Evolutionary conservation across 805 yeast genomes (phyloP), one percentile per base, ranked within the genome.

Genomic region (Barnettozyma salicaria): DNA sequence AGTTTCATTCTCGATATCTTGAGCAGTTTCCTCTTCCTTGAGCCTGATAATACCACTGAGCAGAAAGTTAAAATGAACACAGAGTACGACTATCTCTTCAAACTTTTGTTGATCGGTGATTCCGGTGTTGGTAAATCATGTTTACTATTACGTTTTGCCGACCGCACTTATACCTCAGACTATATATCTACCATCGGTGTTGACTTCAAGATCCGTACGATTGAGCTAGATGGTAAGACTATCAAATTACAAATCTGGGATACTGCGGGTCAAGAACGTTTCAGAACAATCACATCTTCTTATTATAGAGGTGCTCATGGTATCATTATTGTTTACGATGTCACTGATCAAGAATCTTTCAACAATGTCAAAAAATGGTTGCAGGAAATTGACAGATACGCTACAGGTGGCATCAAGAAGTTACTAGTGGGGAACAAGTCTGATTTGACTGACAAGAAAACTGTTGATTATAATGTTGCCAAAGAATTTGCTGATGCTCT

Each of bases 281-380:
- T 92, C 70, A 80, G 97, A 67, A 92, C 98, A 35, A 90, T 90
- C 66, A 92, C 97, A 10, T 85, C 96, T 11, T 86, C 96, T 12
- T 90, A 90, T 68, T 90, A 90, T 71, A 82, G 98, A 63, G 98
- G 98, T 40, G 96, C 97, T 10, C 97, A 90, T 60, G 98, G 98
- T 44, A 92, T 90, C 62, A 92, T 90, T 55, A 90, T 90, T 53
- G 98, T 90, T 36, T 90, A 92, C 63, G 98, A 90, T 60, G 97
- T 92, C 31, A 92, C 98, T 36, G 97, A 92, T 64, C 96, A 87
- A 65, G 96, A 87, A 61, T 82, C 88, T 36, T 90, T 90, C 72
- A 86, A 87, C 65, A 88, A 92, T 61, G 97, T 90, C 53, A 89
- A 88, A 67, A 96, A 88, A 67, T 90, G 98, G 98, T 72, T 90